Percentiles rank a stretch among this genome's conserved stretches.
These are phyloP conservation scores for Phytophthora idaei DNA, from an alignment of 352 stramenopile species.

Conservation along the genomic window DNA sequence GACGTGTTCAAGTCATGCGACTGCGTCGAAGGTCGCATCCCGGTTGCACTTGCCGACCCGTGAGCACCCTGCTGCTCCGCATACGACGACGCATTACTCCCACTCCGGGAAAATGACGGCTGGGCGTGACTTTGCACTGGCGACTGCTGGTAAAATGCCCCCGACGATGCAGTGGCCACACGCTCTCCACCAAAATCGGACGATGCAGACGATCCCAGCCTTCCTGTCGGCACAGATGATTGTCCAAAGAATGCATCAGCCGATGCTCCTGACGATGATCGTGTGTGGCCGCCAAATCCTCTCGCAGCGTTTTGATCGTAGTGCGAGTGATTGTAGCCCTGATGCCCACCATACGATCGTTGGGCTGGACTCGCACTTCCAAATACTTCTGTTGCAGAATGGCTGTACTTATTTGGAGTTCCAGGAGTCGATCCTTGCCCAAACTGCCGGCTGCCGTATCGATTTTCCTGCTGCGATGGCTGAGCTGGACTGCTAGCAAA, in stretches of 20 bases:
- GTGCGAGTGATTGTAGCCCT: constrained; percentile 16
- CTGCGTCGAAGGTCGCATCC: constrained; percentile 17
- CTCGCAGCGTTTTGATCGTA: constrained; percentile 8
- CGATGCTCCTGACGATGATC: constrained; percentile 26
- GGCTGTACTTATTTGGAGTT: constrained; percentile 25
- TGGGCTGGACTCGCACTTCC: constrained; percentile 19
- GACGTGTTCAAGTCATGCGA: constrained; percentile 29
- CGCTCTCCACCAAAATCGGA: constrained; percentile 20
- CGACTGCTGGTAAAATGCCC: constrained; percentile 17
- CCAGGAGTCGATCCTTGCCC: constrained; percentile 19
- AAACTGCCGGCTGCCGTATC: constrained; percentile 19
- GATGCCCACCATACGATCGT: constrained; percentile 13
- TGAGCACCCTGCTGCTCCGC: constrained; percentile 30
- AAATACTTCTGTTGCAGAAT: constrained; percentile 22
- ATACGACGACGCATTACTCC: constrained; percentile 48
- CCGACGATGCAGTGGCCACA: constrained; percentile 10
- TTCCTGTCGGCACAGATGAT: neutral
- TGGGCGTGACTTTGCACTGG: constrained; percentile 18
- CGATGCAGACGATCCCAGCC: constrained; percentile 1
- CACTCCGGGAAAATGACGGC: constrained; percentile 38
- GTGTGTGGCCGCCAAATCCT: constrained; percentile 18
- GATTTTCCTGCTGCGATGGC: no score
- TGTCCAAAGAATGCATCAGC: constrained; percentile 36
- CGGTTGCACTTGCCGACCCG: constrained; percentile 5
- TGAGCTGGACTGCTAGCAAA: constrained; percentile 23